These are phyloP conservation scores for Cutaneotrichosporon cavernicola DNA, from an alignment of 1,284 basidiomycete genomes.

Conservation along the genomic window DNA sequence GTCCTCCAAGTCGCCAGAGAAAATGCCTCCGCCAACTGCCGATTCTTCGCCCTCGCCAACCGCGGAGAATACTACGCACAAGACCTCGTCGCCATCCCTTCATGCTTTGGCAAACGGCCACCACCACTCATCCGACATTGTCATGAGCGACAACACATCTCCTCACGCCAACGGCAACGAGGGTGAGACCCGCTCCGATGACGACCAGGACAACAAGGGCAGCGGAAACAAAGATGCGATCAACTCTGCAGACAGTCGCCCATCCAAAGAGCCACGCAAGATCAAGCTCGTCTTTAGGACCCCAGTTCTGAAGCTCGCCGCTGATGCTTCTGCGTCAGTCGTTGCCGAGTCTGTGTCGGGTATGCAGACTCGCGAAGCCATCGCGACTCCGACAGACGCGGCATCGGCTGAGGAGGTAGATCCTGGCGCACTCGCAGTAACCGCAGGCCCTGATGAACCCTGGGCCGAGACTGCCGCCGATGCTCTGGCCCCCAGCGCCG, in stretches of 20 bases:
- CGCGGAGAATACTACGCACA: constrained; percentile 4
- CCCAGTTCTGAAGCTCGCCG: constrained; percentile 9
- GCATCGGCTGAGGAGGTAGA: background rate
- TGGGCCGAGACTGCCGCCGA: constrained; percentile 7
- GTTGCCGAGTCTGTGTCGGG: background rate
- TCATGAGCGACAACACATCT: background rate
- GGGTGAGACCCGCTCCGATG: constrained; percentile 6
- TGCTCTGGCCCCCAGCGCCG: constrained; percentile 1
- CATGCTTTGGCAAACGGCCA: constrained; percentile 1
- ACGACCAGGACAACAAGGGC: constrained; percentile 1
- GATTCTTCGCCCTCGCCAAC: background rate
- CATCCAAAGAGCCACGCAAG: constrained; percentile 2
- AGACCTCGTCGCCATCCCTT: constrained; percentile 3
- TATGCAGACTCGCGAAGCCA: background rate
- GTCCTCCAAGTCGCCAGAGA: constrained; percentile 25
- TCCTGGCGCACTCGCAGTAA: background rate
- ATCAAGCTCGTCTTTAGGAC: constrained; percentile 9
- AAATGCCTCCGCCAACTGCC: constrained; percentile 15
- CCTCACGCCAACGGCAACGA: constrained; percentile 1
- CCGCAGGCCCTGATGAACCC: constrained; percentile 7
- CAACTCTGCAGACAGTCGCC: background rate
- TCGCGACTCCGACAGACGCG: background rate
- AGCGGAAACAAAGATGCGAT: background rate
- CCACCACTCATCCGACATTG: constrained; percentile 2
- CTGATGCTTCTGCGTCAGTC: background rate